Evolutionary conservation across 495 filamentous ascomycete species (phyloP), one percentile per base, ranked within the genome.

Genomic region (Trichocladium uniseriatum): DNA sequence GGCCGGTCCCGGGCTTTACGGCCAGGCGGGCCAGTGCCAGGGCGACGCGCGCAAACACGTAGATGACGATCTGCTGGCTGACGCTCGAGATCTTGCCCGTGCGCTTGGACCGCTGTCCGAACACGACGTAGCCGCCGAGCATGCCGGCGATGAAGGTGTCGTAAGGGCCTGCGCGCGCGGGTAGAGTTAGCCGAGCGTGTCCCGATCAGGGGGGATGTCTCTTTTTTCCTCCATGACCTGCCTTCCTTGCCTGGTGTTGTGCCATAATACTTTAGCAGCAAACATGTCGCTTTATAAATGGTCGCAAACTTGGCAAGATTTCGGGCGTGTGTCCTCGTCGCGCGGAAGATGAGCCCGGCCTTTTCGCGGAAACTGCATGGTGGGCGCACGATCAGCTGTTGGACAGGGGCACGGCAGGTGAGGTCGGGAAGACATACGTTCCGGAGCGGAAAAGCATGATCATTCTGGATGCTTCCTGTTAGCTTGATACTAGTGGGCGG

Each of bases 1-100:
- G 13, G 71, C 67, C 27, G 73, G 59, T 16, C 74, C 73, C 71
- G 5, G 85, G 83, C 65, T 85, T 77, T 32, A 95, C 77, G 42
- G 83, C 76, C 49, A 97, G 70, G 61, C 89, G 89, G 37, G 88
- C 94, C 34, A 89, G 61, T 5, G 85, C 84, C 31, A 99, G 79
- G 50, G 82, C 73, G 14, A 95, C 92, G 43, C 92, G 82, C 28
- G 90, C 92, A 62, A 97, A 97, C 45, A 99, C 84, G 70, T 97
- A 99, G 55, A 96, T 86, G 58, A 95, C 89, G 65, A 99, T 97
- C 78, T 99, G 92, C 73, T 96, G 87, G 69, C 84, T 95, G 43
- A 99, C 84, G 58, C 77, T 83, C 43, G 81, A 83, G 57, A 84
- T 82, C 60, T 77, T 79, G 52, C 84, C 84, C 39, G 55, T 65